Evolutionary conservation across 2,329 filamentous ascomycete genomes (phyloP), one percentile per base, ranked within the genome.

Genomic region (Ascochyta pisi): DNA sequence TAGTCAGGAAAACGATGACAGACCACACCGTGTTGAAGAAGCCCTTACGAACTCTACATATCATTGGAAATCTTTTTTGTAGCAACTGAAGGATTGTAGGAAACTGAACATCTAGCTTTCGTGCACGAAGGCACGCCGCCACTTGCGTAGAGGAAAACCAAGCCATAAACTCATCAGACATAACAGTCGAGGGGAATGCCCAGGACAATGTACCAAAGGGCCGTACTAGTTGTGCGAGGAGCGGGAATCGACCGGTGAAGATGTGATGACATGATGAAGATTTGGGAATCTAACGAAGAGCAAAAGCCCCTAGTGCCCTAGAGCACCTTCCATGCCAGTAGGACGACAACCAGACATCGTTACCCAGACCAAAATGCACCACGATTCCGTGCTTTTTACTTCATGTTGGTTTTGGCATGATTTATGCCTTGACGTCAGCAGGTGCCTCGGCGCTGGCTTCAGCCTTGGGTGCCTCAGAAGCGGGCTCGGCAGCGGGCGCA

Each of bases 401-500:
- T 59, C 65, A 61, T 58, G 57, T 59, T 62, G 56, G 50, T 40
- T 44, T 56, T 61, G 53, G 58, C 57, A 56, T 57, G 53, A 50
- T 64, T 61, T 76, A 76, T 68, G 72, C 72, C 87, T 91, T 92
- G 70, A 85, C 78, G 83, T 92, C 91, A 58, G 81, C 77, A 58
- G 83, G 79, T 47, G 70, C 68, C 64, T 73, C 71, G 37, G 67
- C 64, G 62, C 64, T 58, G 38, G 53, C 48, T 56, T 70, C 67
- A 66, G 79, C 75, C 65, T 78, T 76, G 62, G 78, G 69, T 69
- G 81, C 80, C 61, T 81, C 79, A 62, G 79, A 79, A 62, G 87
- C 86, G 58, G 82, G 73, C 66, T 85, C 79, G 63, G 81, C 79
- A 57, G 86, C 78, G 58, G 84, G 79, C 65, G 61, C 61, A 50